Evolutionary conservation across 2,329 filamentous ascomycete genomes (phyloP), one percentile per base, ranked within the genome.

Genomic region (Domatiomyces globalis): DNA sequence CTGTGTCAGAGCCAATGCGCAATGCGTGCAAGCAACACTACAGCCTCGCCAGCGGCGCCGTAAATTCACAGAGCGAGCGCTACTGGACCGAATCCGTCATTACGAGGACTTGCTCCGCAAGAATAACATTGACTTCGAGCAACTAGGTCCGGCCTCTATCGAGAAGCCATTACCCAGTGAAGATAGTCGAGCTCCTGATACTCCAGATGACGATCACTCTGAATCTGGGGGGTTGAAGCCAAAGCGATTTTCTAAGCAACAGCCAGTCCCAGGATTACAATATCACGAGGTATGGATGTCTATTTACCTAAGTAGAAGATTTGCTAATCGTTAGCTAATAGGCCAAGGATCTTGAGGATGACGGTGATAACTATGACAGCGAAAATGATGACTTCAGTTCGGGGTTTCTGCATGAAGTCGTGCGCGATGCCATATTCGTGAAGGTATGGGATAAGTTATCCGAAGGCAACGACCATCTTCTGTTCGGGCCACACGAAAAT

Each of bases 71-170:
- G 84, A 88, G 66, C 77, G 77, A 61, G 82, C 85, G 52, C 70
- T 88, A 43, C 70, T 87, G 49, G 79, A 84, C 5, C 78, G 81
- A n/a, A 70, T 87, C 19, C 77, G 75, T 50, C 76, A 77, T 48
- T 87, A 87, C 60, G 85, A 88, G 66, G 64, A 68, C 5, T 68
- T 88, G 43, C 70, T 88, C 29, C 72, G 73, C 49, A 74, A 83
- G 63, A 73, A 86, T 60, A 77, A 80, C 48, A 77, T 88, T 60
- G 67, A 73, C n/a, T 85, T 87, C 58, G 79, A 87, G 48, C 74
- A 81, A 15, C 73, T 85, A 18, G 77, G 78, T 44, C 67, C 15
- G 2, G 15, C 7, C 18, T 3, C 39, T 43, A 43, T n/a, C 3
- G 39, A 43, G 15, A n/a, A n/a, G 61, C 63, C 51, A 57, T 63